These are phyloP conservation scores for Magnolia changhungtana DNA, from an alignment of 164 flowering plant genomes.

Conservation along the genomic window DNA sequence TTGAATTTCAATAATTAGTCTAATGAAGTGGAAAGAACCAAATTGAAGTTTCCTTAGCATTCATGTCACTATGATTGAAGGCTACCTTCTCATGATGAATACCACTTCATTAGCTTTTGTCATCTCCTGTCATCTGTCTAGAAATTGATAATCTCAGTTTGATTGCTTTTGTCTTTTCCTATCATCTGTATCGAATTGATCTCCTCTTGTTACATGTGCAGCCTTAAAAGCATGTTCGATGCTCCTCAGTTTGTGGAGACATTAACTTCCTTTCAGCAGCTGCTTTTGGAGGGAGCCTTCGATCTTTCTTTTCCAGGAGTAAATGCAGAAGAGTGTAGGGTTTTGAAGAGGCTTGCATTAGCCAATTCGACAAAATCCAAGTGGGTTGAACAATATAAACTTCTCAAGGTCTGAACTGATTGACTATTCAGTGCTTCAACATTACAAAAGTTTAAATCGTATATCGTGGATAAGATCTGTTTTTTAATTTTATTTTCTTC, in stretches of 20 bases:
- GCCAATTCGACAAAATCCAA: slow-evolving; percentile 47
- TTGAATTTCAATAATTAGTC: no score
- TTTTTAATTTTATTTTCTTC: not conserved
- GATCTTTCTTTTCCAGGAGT: slow-evolving; percentile 49
- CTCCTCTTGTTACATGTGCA: slow-evolving; percentile 29
- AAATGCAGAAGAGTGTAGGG: slow-evolving; percentile 52
- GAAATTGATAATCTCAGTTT: not conserved
- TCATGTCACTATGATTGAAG: not conserved
- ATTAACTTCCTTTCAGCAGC: slow-evolving; percentile 58
- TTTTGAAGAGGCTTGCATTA: slow-evolving; percentile 57
- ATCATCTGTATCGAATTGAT: not conserved
- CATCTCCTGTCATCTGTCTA: not conserved
- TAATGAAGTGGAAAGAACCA: no score
- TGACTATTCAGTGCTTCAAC: slow-evolving; percentile 4
- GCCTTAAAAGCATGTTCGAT: slow-evolving; percentile 74
- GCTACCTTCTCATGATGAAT: not conserved
- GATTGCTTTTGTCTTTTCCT: not conserved
- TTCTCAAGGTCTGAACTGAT: slow-evolving; percentile 56
- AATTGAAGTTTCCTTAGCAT: no score
- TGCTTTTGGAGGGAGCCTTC: slow-evolving; percentile 74
- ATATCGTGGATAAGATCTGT: no score
- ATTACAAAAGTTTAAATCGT: not conserved
- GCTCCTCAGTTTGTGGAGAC: slow-evolving; percentile 66
- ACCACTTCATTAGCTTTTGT: not conserved
- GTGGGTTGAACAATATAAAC: slow-evolving; percentile 65